Base-by-base conservation (phyloP, 768 basidiomycete genomes). In the Suillus sp. region DNA sequence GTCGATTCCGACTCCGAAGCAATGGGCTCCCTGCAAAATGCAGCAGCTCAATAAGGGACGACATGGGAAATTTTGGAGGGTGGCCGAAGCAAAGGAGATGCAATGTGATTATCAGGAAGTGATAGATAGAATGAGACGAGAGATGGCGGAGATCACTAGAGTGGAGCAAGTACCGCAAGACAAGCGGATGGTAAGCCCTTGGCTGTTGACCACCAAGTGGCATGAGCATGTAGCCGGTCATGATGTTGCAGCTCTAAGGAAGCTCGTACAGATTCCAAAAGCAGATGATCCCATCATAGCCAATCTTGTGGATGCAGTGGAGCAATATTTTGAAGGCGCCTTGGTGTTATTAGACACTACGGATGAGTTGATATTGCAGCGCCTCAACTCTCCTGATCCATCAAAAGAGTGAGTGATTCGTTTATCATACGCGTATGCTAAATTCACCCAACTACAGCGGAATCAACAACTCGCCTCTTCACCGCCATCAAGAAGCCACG, bases 381-480 rank as follows among this genome's bases (percentile, higher is more conserved):
- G 32, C 0, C 43, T 70, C 0, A 65, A 66, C 8, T 69, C 62
- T 0, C 60, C 63, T 5, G 61, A 68, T 63, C 69, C 65, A 9
- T 0, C 10, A 0, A 64, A 60, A 56, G 2, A 13, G 66, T 66
- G 14, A 47, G 67, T 37, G 3, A 0, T 22, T 8, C 40, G 0
- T 4, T 59, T 16, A 16, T 14, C 11, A 27, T 45, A 35, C 13
- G 10, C 16, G 34, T 32, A 22, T 25, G n/a, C 3, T 34, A 35
- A 50, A 5, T 14, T 14, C 18, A 45, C 8, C 7, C 1, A 8
- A 25, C 18, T 9, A 27, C 16, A 68, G 64, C 5, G 67, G 70
- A 0, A 70, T 74, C n/a, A 68, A 65, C 55, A 70, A 74, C 62
- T 68, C 57, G 0, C 72, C 73, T 0, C 64, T 76, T 18, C 68